Evolutionary conservation across 345 rosid species (phyloP).

Genomic region (Camelina hispida): DNA sequence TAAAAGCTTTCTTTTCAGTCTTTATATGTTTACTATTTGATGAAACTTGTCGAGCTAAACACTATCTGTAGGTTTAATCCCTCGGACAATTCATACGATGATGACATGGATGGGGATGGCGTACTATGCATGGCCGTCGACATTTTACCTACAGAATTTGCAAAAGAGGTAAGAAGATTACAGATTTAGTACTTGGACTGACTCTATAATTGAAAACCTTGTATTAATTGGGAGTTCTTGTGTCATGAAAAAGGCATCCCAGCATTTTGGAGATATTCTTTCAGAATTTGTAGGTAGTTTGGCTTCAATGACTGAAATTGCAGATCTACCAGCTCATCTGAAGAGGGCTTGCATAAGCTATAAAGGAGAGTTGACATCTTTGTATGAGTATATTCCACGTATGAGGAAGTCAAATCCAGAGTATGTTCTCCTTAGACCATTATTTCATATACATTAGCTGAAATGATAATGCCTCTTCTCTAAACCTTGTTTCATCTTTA

Average conservation of each 20-base stretch:
- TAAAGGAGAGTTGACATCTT: slow-evolving; percentile 68
- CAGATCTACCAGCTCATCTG: slow-evolving; percentile 69
- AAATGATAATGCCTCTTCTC: slow-evolving; percentile 10
- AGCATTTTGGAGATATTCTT: slow-evolving; percentile 89
- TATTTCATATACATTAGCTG: background rate
- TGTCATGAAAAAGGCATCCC: slow-evolving; percentile 70
- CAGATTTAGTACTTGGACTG: slow-evolving; percentile 15
- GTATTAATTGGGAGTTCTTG: slow-evolving; percentile 33
- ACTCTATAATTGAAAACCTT: slow-evolving; percentile 15
- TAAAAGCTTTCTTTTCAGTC: background rate
- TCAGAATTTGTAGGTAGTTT: slow-evolving; percentile 72
- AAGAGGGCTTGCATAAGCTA: slow-evolving; percentile 87
- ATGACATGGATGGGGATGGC: slow-evolving; percentile 87
- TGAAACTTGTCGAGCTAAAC: background rate
- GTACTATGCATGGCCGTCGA: slow-evolving; percentile 80
- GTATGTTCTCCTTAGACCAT: slow-evolving; percentile 50
- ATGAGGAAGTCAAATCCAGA: slow-evolving; percentile 77
- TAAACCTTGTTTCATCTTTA: background rate
- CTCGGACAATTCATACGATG: slow-evolving; percentile 56
- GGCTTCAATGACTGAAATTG: slow-evolving; percentile 64
- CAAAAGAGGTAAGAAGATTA: slow-evolving; percentile 73
- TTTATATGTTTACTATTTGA: background rate
- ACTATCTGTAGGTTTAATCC: slow-evolving; percentile 66
- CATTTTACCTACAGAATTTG: slow-evolving; percentile 94
- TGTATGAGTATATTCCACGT: slow-evolving; percentile 82